Percentiles rank a stretch among this genome's conserved stretches.
These are phyloP conservation scores for Parietaria judaica DNA, from an alignment of 306 rosid species.

Conservation along the genomic window DNA sequence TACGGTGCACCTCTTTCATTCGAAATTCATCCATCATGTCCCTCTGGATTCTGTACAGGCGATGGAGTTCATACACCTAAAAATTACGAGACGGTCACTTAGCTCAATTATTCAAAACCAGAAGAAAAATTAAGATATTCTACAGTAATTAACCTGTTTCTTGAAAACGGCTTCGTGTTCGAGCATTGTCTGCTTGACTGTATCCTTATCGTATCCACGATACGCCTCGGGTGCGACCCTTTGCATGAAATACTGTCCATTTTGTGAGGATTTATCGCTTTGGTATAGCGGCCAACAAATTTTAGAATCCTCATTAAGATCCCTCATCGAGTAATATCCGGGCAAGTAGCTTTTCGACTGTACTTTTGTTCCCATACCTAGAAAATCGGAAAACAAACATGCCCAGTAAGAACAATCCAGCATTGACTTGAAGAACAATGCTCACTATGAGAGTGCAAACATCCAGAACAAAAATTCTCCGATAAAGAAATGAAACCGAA, in stretches of 20 bases:
- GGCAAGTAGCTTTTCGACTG: slow-evolving; percentile 57
- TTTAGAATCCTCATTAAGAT: slow-evolving; percentile 92
- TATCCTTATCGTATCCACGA: slow-evolving; percentile 58
- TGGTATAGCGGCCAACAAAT: slow-evolving; percentile 78
- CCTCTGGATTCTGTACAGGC: slow-evolving; percentile 73
- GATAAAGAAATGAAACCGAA: not conserved
- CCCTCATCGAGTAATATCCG: slow-evolving; percentile 80
- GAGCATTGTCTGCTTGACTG: slow-evolving; percentile 74
- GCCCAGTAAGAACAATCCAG: not conserved
- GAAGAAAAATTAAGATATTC: too few relatives aligned
- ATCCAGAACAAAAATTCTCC: not conserved
- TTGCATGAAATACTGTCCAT: slow-evolving; percentile 50
- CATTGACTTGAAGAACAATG: not conserved
- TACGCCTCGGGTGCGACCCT: slow-evolving; percentile 41
- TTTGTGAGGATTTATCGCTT: slow-evolving; percentile 54
- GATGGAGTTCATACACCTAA: slow-evolving; percentile 90
- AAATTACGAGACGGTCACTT: slow-evolving; percentile 16
- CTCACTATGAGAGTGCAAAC: not conserved
- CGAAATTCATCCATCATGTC: slow-evolving; percentile 76
- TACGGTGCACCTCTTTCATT: slow-evolving; percentile 51
- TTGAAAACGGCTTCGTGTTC: slow-evolving; percentile 81
- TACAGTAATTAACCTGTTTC: slow-evolving; percentile 49
- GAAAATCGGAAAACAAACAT: slow-evolving; percentile 13
- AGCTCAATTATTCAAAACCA: not conserved
- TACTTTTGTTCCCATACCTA: slow-evolving; percentile 99